Conservation (phyloP, 805 yeast genomes). For the Ogataea ganodermae region DNA sequence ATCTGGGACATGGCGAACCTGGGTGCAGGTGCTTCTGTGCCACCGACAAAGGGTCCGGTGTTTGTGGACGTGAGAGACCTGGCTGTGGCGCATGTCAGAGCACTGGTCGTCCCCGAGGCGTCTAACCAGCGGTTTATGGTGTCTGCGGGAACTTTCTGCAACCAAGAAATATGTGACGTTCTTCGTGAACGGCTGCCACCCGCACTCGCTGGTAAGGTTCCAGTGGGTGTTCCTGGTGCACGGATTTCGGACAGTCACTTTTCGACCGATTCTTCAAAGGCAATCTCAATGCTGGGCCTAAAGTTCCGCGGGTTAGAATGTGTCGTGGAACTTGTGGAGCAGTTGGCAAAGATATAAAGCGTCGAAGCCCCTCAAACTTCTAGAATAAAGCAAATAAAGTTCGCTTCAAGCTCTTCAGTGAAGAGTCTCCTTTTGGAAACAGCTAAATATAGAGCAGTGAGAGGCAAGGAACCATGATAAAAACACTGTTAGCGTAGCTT, state of each 20-base stretch:
- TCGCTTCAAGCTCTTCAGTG: too few species aligned
- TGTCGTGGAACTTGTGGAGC: slow-evolving; percentile 17
- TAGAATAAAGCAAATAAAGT: too few species aligned
- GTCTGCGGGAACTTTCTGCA: slow-evolving; percentile 35
- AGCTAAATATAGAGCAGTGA: too few species aligned
- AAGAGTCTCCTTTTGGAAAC: too few species aligned
- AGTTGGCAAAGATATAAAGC: background rate
- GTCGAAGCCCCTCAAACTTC: too few species aligned
- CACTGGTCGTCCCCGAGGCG: slow-evolving; percentile 31
- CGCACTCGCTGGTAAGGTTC: slow-evolving; percentile 12
- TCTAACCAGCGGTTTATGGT: slow-evolving; percentile 35
- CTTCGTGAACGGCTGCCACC: slow-evolving; percentile 22
- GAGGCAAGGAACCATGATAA: too few species aligned
- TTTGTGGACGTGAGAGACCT: slow-evolving; percentile 45
- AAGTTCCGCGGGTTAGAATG: slow-evolving; percentile 21
- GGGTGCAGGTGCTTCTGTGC: slow-evolving; percentile 30
- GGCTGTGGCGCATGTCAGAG: slow-evolving; percentile 43
- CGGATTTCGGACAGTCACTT: slow-evolving; percentile 28
- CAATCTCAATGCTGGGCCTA: slow-evolving; percentile 19
- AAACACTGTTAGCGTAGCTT: too few species aligned
- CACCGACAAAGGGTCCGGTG: slow-evolving; percentile 35
- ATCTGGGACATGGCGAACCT: slow-evolving; percentile 35
- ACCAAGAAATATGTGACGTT: slow-evolving; percentile 30
- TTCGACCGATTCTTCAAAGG: slow-evolving; percentile 31
- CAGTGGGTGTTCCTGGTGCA: slow-evolving; percentile 28